Base-by-base conservation (phyloP, 225 moss, liverwort and hornwort species). In the Sphagnum contortum region DNA sequence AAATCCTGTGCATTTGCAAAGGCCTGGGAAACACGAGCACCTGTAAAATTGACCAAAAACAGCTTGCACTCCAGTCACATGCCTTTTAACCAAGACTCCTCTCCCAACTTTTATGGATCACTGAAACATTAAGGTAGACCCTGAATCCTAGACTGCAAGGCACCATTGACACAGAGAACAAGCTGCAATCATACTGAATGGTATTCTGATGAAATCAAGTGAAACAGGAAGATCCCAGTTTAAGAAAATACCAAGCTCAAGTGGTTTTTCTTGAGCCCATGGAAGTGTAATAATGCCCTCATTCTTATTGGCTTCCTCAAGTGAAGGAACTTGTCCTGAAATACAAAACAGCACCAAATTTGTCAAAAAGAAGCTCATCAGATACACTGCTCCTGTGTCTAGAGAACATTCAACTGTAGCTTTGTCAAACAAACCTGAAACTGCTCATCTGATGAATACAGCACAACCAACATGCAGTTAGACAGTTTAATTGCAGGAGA, bases 1-100 rank as follows among this genome's bases (percentile, higher is more conserved):
- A 95, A 95, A 57, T 92, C 94, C 61, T 75, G 80, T 62, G 89
- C 81, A 68, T 76, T 85, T 50, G 89, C 77, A 57, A 89, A 95
- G 3, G 94, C 91, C 74, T 95, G 82, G 59, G 79, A 75, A 58
- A 95, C 92, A 73, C 91, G 86, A 65, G 91, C 82, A 63, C 94
- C 94, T 94, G 77, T 29, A 29, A 29, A 29, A 9, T n/a, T 9
- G n/a, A 9, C 9, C 9, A 56, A 56, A 56, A 9, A 9, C 55
- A 56, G n/a, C 55, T 1, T 9, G n/a, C 1, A 56, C 55, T 56
- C 55, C 9, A 56, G 9, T 56, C 55, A 56, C 9, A 56, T 56
- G 9, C 55, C n/a, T 56, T 56, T 56, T 56, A n/a, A 1, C 9
- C 9, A 56, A n/a, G n/a, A 56, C 29, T 29, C 29, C 29, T 29